Evolutionary conservation across 2,329 filamentous ascomycete species (phyloP), one percentile per base, ranked within the genome.

Genomic region (Penicillium italicum): DNA sequence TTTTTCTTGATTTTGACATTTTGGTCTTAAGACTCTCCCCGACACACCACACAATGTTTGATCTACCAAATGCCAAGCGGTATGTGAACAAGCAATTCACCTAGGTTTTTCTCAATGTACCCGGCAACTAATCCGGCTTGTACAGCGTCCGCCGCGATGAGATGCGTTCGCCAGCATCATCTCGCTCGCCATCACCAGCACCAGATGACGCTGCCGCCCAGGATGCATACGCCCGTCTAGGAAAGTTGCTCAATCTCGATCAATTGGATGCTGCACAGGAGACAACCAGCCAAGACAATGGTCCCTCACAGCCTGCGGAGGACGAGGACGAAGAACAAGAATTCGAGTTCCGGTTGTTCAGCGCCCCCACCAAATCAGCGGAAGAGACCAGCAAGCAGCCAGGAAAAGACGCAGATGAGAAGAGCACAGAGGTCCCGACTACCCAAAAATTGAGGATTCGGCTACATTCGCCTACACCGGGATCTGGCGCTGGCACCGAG

Each of bases 311-410:
- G 2, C 37, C 48, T 18, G 55, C 45, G 2, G 57, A 64, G 2
- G 11, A 50, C 1, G 69, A 70, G 47, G 71, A 72, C 1, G 72
- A 74, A 31, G 74, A 77, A 52, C 71, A 75, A 53, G 74, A 76
- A 57, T 77, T 76, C 52, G 74, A 76, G 49, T 77, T 77, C 58
- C 69, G 74, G 8, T 58, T 77, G 14, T 77, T 77, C 64, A 73
- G 68, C 41, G 68, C 67, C 2, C 69, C 70, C 4, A 38, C 63
- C 34, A 64, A 64, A 48, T 38, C 55, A 10, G 58, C 56, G 31
- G 46, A 56, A n/a, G 26, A 55, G 6, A 40, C 53, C 3, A 46
- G 50, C 16, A 43, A 46, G 31, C 30, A 28, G 6, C 14, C 33
- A 16, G 50, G 46, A 16, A 33, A 48, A 8, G 37, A 53, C n/a